Percentiles rank a stretch among this genome's conserved stretches.
Evolutionary conservation across 2,329 filamentous ascomycete species (phyloP).

Genomic region (Talaromyces piceae): DNA sequence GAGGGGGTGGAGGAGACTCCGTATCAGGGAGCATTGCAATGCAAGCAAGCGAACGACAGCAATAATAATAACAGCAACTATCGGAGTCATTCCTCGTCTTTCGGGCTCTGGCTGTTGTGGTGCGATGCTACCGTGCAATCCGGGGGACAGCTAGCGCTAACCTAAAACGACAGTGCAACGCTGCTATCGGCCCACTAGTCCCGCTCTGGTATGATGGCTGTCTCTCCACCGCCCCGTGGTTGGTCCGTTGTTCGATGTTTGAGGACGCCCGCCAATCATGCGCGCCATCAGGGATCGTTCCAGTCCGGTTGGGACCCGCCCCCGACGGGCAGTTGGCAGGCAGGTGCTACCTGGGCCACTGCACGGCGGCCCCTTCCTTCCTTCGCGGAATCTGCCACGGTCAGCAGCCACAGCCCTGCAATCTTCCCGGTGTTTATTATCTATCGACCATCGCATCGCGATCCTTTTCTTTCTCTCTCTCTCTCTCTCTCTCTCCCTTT

Average conservation of each 20-base stretch:
- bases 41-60: too few relatives aligned
- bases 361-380: neutral
- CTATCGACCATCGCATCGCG: neutral
- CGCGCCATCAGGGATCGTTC: neutral
- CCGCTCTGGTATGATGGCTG: neutral
- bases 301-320: neutral
- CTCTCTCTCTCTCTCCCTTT: too few relatives aligned
- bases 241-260: neutral
- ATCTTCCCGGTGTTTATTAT: neutral
- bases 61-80: too few relatives aligned
- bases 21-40: too few relatives aligned
- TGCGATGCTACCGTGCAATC: constrained; percentile 7
- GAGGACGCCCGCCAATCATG: neutral
- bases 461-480: neutral
- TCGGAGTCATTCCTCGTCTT: too few relatives aligned
- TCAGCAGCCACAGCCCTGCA: neutral
- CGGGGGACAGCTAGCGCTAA: constrained; percentile 4
- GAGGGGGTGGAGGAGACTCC: too few relatives aligned
- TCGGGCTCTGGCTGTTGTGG: neutral
- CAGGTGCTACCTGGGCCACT: neutral
- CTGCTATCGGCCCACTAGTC: constrained; percentile 8
- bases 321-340: neutral
- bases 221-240: neutral
- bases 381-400: neutral
- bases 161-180: constrained; percentile 4